Percentiles rank a stretch among this genome's conserved stretches.
These are phyloP conservation scores for Globisporangium parvum DNA, from an alignment of 352 stramenopile species.

Conservation along the genomic window DNA sequence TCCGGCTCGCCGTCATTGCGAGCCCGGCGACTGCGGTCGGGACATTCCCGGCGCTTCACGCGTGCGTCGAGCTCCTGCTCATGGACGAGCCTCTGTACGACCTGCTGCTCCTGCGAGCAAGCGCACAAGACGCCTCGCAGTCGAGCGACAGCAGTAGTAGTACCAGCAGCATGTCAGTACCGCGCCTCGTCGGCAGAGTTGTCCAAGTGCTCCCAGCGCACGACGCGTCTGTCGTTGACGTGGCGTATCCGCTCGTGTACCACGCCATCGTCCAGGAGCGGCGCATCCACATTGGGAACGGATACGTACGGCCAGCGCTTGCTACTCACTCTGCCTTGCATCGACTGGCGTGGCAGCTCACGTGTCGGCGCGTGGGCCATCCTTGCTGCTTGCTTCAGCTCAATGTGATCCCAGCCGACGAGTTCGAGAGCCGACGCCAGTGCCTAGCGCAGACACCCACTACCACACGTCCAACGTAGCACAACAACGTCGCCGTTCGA, in stretches of 20 bases:
- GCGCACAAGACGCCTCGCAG: neutral
- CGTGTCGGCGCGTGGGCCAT: neutral
- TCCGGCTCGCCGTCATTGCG: constrained; percentile 21
- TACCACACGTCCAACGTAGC: no score
- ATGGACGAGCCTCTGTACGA: constrained; percentile 20
- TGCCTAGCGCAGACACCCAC: neutral
- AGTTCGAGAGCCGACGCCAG: neutral
- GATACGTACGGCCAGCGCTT: constrained; percentile 26
- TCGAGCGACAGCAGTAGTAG: neutral
- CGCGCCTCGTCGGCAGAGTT: constrained; percentile 27
- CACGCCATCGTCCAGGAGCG: constrained; percentile 14
- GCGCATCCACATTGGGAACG: constrained; percentile 41
- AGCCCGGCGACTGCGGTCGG: constrained; percentile 27
- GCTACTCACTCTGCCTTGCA: neutral
- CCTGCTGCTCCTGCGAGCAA: neutral
- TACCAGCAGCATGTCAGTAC: neutral
- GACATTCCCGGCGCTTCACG: constrained; percentile 23
- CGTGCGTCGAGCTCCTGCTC: constrained; percentile 34
- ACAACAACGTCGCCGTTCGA: no score
- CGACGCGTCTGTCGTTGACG: constrained; percentile 43
- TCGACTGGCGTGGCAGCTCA: neutral
- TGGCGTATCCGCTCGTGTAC: constrained; percentile 26
- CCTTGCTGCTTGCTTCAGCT: neutral
- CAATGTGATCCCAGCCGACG: constrained; percentile 5
- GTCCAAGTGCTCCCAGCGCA: constrained; percentile 32